phyloP scores from a whole-genome alignment of 2,329 filamentous ascomycete genomes.

The Colletotrichum musae region DNA sequence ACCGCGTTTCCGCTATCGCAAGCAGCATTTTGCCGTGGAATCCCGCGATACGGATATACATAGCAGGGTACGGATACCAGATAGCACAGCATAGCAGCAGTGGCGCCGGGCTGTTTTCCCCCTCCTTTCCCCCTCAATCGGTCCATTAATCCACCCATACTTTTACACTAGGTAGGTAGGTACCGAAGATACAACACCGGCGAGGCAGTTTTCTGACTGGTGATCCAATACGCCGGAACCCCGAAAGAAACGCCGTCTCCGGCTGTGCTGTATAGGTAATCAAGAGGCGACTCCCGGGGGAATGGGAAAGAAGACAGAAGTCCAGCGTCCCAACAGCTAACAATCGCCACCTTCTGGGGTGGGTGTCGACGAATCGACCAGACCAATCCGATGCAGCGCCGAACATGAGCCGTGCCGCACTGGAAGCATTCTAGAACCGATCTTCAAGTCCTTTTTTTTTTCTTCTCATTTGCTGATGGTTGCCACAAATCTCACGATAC shows the following conservation, averaged over 20 bases:
- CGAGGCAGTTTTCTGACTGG: not conserved
- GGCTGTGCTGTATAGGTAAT: conserved; percentile 7
- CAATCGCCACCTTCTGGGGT: conserved; percentile 27
- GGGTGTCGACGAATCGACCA: conserved; percentile 26
- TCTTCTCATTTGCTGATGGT: no score
- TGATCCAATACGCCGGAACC: conserved; percentile 10
- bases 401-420: conserved; percentile 13
- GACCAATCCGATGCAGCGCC: conserved; percentile 12
- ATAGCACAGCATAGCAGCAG: conserved; percentile 9
- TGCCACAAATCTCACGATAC: not conserved
- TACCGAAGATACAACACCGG: not conserved
- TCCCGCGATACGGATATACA: conserved; percentile 19
- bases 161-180: no score
- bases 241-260: conserved; percentile 8
- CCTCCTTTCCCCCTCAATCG: conserved; percentile 15
- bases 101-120: conserved; percentile 15
- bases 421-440: conserved; percentile 35
- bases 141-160: conserved; percentile 22
- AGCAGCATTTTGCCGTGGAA: conserved; percentile 8
- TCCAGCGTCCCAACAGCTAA: not conserved
- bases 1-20: conserved; percentile 1
- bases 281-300: not conserved
- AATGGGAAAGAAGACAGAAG: not conserved
- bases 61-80: no score
- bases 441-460: conserved; percentile 25